These are phyloP conservation scores for Pterocarpus macrocarpus DNA, from an alignment of 306 rosid species.

Conservation along the genomic window DNA sequence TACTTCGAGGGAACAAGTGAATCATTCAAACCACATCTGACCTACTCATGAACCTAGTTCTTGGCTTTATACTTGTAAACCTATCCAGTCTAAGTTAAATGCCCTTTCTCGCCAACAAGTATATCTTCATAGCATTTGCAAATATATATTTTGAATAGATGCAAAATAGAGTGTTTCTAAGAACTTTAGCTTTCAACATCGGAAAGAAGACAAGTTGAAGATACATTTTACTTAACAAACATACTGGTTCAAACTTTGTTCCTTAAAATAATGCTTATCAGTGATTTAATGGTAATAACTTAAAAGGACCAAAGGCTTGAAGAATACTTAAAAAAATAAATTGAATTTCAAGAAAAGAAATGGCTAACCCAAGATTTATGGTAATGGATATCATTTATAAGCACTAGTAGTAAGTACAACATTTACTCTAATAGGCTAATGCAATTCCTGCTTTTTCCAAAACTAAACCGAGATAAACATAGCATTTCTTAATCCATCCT, in stretches of 20 bases:
- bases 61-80: slow-evolving; percentile 72
- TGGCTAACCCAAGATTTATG: slow-evolving; percentile 19
- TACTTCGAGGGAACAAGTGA: slow-evolving; percentile 60
- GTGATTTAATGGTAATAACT: slow-evolving; percentile 22
- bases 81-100: slow-evolving; percentile 71
- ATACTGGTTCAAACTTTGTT: not conserved
- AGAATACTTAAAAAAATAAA: slow-evolving; percentile 7
- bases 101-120: slow-evolving; percentile 73
- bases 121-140: slow-evolving; percentile 83
- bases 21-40: slow-evolving; percentile 67
- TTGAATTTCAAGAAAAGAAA: slow-evolving; percentile 16
- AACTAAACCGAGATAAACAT: not conserved
- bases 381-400: slow-evolving; percentile 32
- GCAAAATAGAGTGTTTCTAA: slow-evolving; percentile 18
- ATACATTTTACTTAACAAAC: slow-evolving; percentile 14
- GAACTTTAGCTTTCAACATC: slow-evolving; percentile 21
- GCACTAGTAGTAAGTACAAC: not conserved
- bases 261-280: not conserved
- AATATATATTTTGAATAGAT: slow-evolving; percentile 32
- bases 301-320: slow-evolving; percentile 7
- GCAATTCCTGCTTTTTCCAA: slow-evolving; percentile 9
- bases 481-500: not conserved
- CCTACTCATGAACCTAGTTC: slow-evolving; percentile 79
- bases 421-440: slow-evolving; percentile 22
- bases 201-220: slow-evolving; percentile 30